Percentiles rank a stretch among this genome's conserved stretches.
Conservation (phyloP, 768 basidiomycete genomes). For the Lyophyllum shimeji region DNA sequence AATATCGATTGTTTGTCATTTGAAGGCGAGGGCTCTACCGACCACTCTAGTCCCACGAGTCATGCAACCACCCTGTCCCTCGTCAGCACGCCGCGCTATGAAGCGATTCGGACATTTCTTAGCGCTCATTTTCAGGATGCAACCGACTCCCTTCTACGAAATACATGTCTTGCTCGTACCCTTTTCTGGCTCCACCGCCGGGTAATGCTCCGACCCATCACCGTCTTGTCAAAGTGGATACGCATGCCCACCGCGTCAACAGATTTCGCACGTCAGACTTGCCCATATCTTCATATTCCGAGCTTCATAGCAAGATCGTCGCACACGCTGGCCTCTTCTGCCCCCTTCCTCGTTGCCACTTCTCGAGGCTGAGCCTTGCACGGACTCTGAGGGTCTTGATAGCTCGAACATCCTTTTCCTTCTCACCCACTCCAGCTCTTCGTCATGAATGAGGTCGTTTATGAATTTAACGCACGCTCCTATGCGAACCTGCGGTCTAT, state of each 20-base stretch:
- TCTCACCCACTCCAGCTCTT: not conserved
- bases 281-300: not conserved
- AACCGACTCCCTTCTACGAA: too few species aligned
- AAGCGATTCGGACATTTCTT: too few species aligned
- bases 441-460: not conserved
- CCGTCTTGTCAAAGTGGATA: not conserved
- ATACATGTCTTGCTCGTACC: too few species aligned
- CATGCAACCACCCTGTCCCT: too few species aligned
- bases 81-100: too few species aligned
- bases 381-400: conserved; percentile 11
- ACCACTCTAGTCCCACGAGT: too few species aligned
- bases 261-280: not conserved
- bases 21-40: too few species aligned
- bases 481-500: conserved; percentile 10
- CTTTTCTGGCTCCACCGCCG: too few species aligned
- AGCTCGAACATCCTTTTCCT: conserved; percentile 1
- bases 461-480: conserved; percentile 3
- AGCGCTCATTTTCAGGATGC: too few species aligned
- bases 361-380: conserved; percentile 6
- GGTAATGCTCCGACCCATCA: too few species aligned
- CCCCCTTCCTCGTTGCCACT: conserved; percentile 2
- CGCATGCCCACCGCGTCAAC: not conserved
- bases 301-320: not conserved
- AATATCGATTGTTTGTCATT: too few species aligned
- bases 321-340: not conserved